Conservation (phyloP, 495 filamentous ascomycete genomes). For the Saxispiralis lemnorum region DNA sequence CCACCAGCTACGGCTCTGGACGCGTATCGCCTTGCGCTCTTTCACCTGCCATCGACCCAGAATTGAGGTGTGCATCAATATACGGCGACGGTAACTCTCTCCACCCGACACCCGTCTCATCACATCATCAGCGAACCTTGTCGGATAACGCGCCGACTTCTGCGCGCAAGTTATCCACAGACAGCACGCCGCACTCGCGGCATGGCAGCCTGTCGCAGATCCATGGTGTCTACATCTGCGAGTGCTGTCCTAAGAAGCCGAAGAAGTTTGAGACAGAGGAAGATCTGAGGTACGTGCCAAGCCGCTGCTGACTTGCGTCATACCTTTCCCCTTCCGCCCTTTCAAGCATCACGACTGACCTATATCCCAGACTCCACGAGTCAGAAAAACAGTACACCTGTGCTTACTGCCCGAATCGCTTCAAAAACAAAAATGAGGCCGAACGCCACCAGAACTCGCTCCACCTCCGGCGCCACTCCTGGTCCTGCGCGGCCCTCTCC, state of each 20-base stretch:
- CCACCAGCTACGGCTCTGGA: slow-evolving; percentile 53
- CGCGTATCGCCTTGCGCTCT: slow-evolving; percentile 55
- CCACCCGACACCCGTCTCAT: slow-evolving; percentile 38
- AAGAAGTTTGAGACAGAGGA: slow-evolving; percentile 86
- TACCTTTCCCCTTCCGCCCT: slow-evolving; percentile 4
- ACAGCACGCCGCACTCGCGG: slow-evolving; percentile 20
- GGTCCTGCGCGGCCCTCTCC: slow-evolving; percentile 84
- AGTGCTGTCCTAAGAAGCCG: slow-evolving; percentile 96
- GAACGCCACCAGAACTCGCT: slow-evolving; percentile 95
- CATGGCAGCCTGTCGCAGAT: slow-evolving; percentile 25
- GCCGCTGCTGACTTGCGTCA: background rate
- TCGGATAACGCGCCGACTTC: slow-evolving; percentile 21
- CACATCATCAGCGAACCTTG: slow-evolving; percentile 20
- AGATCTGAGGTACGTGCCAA: slow-evolving; percentile 58
- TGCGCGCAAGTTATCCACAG: slow-evolving; percentile 28
- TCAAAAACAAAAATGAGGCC: slow-evolving; percentile 99
- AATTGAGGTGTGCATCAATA: slow-evolving; percentile 35
- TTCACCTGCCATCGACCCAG: slow-evolving; percentile 45
- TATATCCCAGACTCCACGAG: slow-evolving; percentile 45
- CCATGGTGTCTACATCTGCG: slow-evolving; percentile 56
- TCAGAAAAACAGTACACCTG: slow-evolving; percentile 94
- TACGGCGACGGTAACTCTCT: slow-evolving; percentile 41
- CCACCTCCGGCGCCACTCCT: slow-evolving; percentile 86
- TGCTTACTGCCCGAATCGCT: slow-evolving; percentile 78
- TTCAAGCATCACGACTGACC: background rate